Conservation (phyloP, 2,329 filamentous ascomycete genomes). For the Microsporum ferrugineum region DNA sequence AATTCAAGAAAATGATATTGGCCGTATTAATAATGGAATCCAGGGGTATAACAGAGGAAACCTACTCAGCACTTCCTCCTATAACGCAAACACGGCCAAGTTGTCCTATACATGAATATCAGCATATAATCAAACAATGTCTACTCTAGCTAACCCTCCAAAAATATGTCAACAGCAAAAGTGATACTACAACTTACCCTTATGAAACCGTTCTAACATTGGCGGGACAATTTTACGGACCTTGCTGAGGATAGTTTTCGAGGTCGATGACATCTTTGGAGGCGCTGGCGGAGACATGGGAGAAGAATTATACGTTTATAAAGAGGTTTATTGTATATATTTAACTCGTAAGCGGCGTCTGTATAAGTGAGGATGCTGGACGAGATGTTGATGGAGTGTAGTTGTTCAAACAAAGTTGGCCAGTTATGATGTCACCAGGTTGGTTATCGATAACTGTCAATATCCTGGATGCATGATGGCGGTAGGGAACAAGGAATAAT, state of each 20-base stretch:
- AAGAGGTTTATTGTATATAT: neutral
- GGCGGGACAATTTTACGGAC: slow-evolving; percentile 86
- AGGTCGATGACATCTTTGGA: slow-evolving; percentile 50
- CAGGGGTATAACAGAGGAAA: slow-evolving; percentile 4
- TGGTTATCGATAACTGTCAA: neutral
- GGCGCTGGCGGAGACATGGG: neutral
- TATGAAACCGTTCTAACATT: slow-evolving; percentile 91
- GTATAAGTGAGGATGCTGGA: neutral
- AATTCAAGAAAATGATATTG: neutral
- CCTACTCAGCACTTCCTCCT: slow-evolving; percentile 73
- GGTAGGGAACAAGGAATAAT: slow-evolving; percentile 1
- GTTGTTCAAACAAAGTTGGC: neutral
- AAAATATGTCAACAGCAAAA: neutral
- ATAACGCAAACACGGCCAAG: slow-evolving; percentile 86
- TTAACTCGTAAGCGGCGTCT: too few species aligned
- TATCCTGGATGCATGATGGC: neutral
- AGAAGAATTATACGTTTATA: neutral
- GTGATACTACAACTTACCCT: slow-evolving; percentile 48
- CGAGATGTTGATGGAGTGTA: neutral
- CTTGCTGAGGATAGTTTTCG: slow-evolving; percentile 64
- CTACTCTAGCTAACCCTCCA: too few species aligned
- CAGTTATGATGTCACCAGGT: neutral
- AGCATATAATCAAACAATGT: neutral
- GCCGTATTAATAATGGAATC: neutral
- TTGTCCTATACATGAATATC: slow-evolving; percentile 52